Evolutionary conservation across 106 monocot genomes (phyloP).

Genomic region (Platanthera zijinensis): DNA sequence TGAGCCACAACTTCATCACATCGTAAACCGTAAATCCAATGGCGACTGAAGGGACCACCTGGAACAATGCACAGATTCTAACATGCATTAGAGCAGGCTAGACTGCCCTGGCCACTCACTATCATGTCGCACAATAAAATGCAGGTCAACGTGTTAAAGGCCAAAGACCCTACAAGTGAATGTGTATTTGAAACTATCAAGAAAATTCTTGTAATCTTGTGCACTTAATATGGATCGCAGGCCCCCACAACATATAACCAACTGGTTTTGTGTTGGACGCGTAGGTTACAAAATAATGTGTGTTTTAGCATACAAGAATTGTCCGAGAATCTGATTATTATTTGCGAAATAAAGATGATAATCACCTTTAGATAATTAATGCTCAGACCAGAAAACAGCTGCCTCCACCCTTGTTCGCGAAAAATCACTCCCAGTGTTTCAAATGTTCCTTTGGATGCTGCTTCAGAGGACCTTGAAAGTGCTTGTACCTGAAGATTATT

Average conservation of each 20-base stretch:
- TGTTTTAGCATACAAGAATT: too few relatives aligned
- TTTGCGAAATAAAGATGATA: background rate
- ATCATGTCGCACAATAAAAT: background rate
- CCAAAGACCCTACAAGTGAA: too few relatives aligned
- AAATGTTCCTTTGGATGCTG: slow-evolving; percentile 44
- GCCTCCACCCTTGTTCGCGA: slow-evolving; percentile 69
- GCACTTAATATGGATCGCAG: too few relatives aligned
- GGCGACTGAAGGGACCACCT: slow-evolving; percentile 91
- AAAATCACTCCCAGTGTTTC: slow-evolving; percentile 45
- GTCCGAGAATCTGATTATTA: background rate
- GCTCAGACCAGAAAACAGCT: slow-evolving; percentile 80
- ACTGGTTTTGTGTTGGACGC: too few relatives aligned
- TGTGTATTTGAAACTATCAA: too few relatives aligned
- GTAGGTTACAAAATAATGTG: too few relatives aligned
- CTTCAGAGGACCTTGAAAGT: slow-evolving; percentile 25
- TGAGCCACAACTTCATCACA: slow-evolving; percentile 76
- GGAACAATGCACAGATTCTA: background rate
- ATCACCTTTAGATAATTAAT: slow-evolving; percentile 90
- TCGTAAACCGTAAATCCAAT: slow-evolving; percentile 96
- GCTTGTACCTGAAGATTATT: slow-evolving; percentile 55
- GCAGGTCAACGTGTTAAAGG: too few relatives aligned
- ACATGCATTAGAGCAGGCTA: too few relatives aligned
- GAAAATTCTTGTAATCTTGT: too few relatives aligned
- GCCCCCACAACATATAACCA: too few relatives aligned
- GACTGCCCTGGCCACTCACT: background rate